A percentile compares a stretch with the other conserved stretches of the same genome.
phyloP scores from a whole-genome alignment of 805 yeast genomes.

The Millerozyma miso region DNA sequence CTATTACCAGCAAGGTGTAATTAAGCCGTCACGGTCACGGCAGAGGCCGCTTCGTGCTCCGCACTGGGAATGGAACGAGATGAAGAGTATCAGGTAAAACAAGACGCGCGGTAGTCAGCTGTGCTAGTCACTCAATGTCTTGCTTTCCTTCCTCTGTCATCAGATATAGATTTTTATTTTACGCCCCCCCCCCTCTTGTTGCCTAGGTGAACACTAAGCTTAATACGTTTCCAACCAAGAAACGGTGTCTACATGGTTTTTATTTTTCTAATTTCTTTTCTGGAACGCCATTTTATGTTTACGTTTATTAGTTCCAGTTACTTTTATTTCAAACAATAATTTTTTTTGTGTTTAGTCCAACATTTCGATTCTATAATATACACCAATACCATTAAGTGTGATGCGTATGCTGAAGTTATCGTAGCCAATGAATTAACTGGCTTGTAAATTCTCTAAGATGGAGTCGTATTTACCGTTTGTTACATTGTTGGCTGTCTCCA shows the following conservation, averaged over 20 bases:
- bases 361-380: neutral
- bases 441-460: conserved; percentile 45
- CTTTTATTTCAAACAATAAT: neutral
- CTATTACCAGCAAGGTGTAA: conserved; percentile 68
- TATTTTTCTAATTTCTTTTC: no score
- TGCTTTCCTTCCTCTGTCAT: no score
- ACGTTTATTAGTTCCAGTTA: no score
- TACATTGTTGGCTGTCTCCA: conserved; percentile 72
- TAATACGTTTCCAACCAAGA: no score
- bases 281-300: no score
- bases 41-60: no score
- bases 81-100: no score
- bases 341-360: neutral
- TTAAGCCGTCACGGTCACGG: neutral
- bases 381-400: neutral
- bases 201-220: neutral
- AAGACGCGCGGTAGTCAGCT: no score
- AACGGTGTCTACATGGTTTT: no score
- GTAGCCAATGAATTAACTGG: no score
- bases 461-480: conserved; percentile 72
- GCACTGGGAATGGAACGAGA: no score
- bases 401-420: neutral
- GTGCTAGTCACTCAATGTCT: no score
- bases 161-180: neutral
- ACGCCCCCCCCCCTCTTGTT: neutral